phyloP scores from a whole-genome alignment of 768 basidiomycete species.

The Tephrocybe sp. region DNA sequence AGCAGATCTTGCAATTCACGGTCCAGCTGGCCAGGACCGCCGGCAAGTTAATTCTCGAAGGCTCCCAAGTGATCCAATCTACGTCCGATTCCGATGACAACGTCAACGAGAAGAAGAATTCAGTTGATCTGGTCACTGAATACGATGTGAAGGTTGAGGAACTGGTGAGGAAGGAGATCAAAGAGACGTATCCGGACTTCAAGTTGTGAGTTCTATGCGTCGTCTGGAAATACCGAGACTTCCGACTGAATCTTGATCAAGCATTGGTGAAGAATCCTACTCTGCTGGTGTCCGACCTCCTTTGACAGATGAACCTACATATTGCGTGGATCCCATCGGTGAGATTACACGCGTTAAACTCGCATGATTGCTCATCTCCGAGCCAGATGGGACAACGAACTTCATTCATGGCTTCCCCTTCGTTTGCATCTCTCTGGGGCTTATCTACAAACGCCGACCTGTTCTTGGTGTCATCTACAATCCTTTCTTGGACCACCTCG shows the following conservation, averaged over 20 bases:
- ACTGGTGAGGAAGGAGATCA: slow-evolving; percentile 71
- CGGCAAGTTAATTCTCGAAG: slow-evolving; percentile 74
- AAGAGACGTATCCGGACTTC: slow-evolving; percentile 67
- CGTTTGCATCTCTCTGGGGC: slow-evolving; percentile 87
- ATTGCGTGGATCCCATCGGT: slow-evolving; percentile 96
- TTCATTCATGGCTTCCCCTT: slow-evolving; percentile 86
- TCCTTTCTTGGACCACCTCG: slow-evolving; percentile 85
- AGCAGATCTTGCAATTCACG: slow-evolving; percentile 67
- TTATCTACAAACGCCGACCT: slow-evolving; percentile 80
- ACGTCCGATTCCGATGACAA: slow-evolving; percentile 52
- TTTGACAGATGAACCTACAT: slow-evolving; percentile 88
- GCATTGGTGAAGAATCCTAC: slow-evolving; percentile 94
- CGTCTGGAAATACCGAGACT: not conserved
- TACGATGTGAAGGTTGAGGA: slow-evolving; percentile 92
- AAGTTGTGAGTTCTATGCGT: slow-evolving; percentile 66
- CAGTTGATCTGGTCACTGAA: slow-evolving; percentile 93
- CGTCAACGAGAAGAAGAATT: slow-evolving; percentile 87
- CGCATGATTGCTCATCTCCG: not conserved
- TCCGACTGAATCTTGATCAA: slow-evolving; percentile 26
- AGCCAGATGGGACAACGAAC: slow-evolving; percentile 85
- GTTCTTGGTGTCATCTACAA: slow-evolving; percentile 92
- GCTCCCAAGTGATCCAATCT: slow-evolving; percentile 70
- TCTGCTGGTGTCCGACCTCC: slow-evolving; percentile 68
- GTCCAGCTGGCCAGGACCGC: slow-evolving; percentile 71
- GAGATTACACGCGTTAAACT: slow-evolving; percentile 13